Evolutionary conservation across 2,329 filamentous ascomycete genomes (phyloP), one percentile per base, ranked within the genome.

Genomic region (Hymenoscyphus fraxineus): DNA sequence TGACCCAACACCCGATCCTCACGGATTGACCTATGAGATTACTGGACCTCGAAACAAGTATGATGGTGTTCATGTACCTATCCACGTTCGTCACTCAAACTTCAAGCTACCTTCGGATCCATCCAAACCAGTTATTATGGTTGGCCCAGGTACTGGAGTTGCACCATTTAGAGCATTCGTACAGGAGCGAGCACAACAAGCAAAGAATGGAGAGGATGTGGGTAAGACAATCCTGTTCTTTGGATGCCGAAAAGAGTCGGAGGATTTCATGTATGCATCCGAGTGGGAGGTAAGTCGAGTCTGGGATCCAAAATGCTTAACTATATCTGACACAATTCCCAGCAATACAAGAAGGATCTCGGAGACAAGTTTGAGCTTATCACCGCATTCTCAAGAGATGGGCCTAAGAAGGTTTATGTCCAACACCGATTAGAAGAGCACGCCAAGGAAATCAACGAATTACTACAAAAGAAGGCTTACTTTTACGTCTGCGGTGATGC

Each of bases 401-500:
- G 85, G 0, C 77, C 88, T 55, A 85, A 95, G 78, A 99, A 99
- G 80, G 91, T 99, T 44, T 99, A 99, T 75, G 95, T 99, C 27
- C 95, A 99, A 80, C 93, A 99, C 79, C 86, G 91, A 67, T 84
- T 99, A 66, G 89, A 91, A 79, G 92, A 98, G 78, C 84, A 88
- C 60, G 88, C 91, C 65, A 85, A 91, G 73, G 87, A 97, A 73
- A 84, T 99, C 79, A 94, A 96, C 79, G 88, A 94, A 69, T 86
- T 99, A 0, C 83, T 99, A 10, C 83, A 90, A 70, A 83, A 93
- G 78, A 91, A 93, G 77, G 95, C 92, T 5, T 97, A 95, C 79
- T 93, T 99, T 77, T 99, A 99, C 77, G 94, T 99, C 65, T 99
- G 96, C 74, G 95, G 95, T 80, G 95, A 99, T 76, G 96, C 96